Conservation (phyloP, 23 red algal species). For the Cyanidium caldarium region DNA sequence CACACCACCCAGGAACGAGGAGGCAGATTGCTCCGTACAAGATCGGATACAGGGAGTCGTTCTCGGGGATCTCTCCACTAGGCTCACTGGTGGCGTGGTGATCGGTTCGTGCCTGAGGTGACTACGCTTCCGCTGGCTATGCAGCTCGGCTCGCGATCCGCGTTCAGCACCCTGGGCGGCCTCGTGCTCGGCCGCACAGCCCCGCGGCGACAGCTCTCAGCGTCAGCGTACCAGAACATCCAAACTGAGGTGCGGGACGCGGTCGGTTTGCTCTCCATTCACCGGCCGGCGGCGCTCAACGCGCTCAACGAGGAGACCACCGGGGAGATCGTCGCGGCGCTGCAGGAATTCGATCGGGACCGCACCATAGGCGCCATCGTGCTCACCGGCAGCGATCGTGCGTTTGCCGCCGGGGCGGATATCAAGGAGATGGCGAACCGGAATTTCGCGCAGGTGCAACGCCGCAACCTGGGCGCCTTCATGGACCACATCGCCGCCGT, state of each 20-base stretch:
- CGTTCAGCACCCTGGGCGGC: too few relatives aligned
- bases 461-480: constrained; percentile 28
- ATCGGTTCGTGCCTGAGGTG: too few relatives aligned
- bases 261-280: constrained; percentile 52
- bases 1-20: too few relatives aligned
- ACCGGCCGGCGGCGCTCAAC: constrained; percentile 66
- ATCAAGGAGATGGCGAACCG: constrained; percentile 59
- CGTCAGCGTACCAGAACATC: constrained; percentile 58
- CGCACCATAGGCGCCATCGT: constrained; percentile 68
- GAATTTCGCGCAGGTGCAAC: constrained; percentile 19
- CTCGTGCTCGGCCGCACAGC: too few relatives aligned
- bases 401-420: constrained; percentile 86
- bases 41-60: too few relatives aligned
- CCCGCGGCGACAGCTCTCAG: too few relatives aligned
- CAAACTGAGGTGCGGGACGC: constrained; percentile 14
- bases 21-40: too few relatives aligned
- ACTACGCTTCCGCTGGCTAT: too few relatives aligned
- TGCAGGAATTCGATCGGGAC: constrained; percentile 44
- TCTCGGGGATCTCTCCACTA: too few relatives aligned
- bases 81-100: too few relatives aligned
- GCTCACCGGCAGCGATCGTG: constrained; percentile 57
- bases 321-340: constrained; percentile 47
- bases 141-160: too few relatives aligned
- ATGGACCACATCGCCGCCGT: constrained; percentile 40
- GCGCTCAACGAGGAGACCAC: constrained; percentile 48